Base-by-base conservation (phyloP, 1,284 basidiomycete genomes). In the Naganishia cerealis region DNA sequence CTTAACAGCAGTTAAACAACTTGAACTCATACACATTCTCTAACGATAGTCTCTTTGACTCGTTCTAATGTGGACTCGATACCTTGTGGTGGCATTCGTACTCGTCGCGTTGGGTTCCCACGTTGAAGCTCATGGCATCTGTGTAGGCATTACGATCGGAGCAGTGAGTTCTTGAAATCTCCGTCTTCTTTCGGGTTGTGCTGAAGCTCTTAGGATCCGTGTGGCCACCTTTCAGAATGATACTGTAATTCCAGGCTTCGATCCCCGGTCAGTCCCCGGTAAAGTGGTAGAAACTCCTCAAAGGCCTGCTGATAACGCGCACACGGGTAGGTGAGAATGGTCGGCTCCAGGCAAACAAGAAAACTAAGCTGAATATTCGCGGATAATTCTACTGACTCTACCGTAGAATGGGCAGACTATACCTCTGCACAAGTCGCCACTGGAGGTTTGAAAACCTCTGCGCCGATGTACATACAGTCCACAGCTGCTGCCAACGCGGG, bases 361-460 rank as follows among this genome's bases (percentile, higher is more conserved):
- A 24, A 1, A 8, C 1, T 24, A 2, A 8, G 3, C 3, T 16
- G 6, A 10, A 50, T 33, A 16, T 29, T n/a, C 8, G 9, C 33
- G 4, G 21, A n/a, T 7, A 1, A 36, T n/a, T 29, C n/a, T 24
- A 1, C 24, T 29, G n/a, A 29, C 36, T 21, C 24, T n/a, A 13
- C 8, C 21, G 18, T 52, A 72, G 73, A 71, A 29, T 72, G 61
- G 39, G 67, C 73, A 50, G 71, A 71, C 36, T 73, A 68, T 50
- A 71, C 68, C 16, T 40, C 65, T 15, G 58, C 21, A 24, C 69
- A 69, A 21, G 68, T 74, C 10, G 73, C 73, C n/a, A 72, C 71
- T 42, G 73, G 73, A 56, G 71, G 72, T 36, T n/a, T 40, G 1
- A 26, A 40, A 18, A 52, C 48, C n/a, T 40, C 50, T 21, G 61